Base-by-base conservation (phyloP, 768 basidiomycete species). In the Favolaschia claudopus region DNA sequence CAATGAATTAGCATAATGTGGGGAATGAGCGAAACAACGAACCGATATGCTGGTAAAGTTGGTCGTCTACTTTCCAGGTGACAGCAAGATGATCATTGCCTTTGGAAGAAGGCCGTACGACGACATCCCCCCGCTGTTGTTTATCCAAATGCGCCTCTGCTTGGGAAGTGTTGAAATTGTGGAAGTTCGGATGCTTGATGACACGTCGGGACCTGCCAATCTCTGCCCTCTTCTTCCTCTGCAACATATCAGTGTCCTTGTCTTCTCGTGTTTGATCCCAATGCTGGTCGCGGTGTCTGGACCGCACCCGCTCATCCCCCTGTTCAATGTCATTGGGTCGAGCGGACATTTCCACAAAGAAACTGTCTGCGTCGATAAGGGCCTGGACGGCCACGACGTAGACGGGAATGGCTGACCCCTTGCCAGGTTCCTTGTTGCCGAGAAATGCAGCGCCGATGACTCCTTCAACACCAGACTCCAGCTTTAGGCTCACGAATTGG, bases 11-110 rank as follows among this genome's bases (percentile, higher is more conserved):
- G 13, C 19, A 54, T 36, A 39, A 1, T 8, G 29, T 39, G 28
- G 63, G n/a, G 40, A 34, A 52, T 38, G 25, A 51, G 25, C 17
- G n/a, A 42, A 27, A 36, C 2, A 31, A 68, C 89, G 47, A 69
- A 95, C 95, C 95, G 56, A 99, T 92, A 70, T 99, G 97, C 70
- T 99, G 97, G 74, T 92, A 99, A 25, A 99, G 78, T 58, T 89
- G 92, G 56, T 97, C 91, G 62, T 96, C 96, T 2, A 99, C 95
- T 76, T 99, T 99, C 97, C 97, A 99, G 0, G 97, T 99, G 10
- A 99, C 91, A 39, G 96, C 96, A 33, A 99, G 81, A 76, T 99
- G 97, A 67, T 97, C 86, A 33, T 82, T 77, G 14, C 96, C 96
- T 74, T 96, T 95, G 5, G 96, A 98, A 17, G 95, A 96, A 0